These are phyloP conservation scores for Porcisia hertigi DNA, from an alignment of 208 protist genomes.

Conservation along the genomic window DNA sequence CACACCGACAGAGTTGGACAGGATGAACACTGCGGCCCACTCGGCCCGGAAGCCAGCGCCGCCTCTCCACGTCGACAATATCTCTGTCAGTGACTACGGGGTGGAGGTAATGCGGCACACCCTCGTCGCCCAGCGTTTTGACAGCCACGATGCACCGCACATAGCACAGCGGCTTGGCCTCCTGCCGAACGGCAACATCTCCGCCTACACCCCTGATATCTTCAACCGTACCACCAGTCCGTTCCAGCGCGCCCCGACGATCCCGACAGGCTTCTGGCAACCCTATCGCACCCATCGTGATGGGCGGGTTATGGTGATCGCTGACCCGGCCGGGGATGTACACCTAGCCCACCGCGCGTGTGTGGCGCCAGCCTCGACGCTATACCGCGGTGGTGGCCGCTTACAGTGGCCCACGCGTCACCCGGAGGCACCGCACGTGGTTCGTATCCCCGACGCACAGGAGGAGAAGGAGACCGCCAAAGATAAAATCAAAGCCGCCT, in stretches of 20 bases:
- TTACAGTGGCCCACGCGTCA: constrained; percentile 38
- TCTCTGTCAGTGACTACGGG: constrained; percentile 36
- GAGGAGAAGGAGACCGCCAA: constrained; percentile 32
- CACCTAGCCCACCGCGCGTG: constrained; percentile 55
- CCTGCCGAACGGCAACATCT: constrained; percentile 8
- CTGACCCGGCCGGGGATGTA: constrained; percentile 53
- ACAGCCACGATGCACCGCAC: constrained; percentile 20
- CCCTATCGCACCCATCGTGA: constrained; percentile 31
- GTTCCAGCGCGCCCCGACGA: constrained; percentile 24
- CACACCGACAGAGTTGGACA: constrained; percentile 10
- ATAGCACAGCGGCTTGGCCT: constrained; percentile 27
- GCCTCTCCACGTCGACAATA: constrained; percentile 54
- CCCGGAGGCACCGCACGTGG: constrained; percentile 19
- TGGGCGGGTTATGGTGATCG: constrained; percentile 29
- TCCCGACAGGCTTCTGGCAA: constrained; percentile 55
- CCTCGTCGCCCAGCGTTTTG: constrained; percentile 33
- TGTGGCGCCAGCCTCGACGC: constrained; percentile 27
- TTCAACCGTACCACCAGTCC: constrained; percentile 17
- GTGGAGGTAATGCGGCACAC: constrained; percentile 34
- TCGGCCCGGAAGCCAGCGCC: not conserved
- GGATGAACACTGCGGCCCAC: constrained; percentile 5
- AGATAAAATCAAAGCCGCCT: constrained; percentile 32
- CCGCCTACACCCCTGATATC: constrained; percentile 23
- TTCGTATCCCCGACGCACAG: constrained; percentile 20
- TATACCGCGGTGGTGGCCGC: constrained; percentile 49